Evolutionary conservation across 352 stramenopile genomes (phyloP).

Genomic region (Pythium utonaiense): DNA sequence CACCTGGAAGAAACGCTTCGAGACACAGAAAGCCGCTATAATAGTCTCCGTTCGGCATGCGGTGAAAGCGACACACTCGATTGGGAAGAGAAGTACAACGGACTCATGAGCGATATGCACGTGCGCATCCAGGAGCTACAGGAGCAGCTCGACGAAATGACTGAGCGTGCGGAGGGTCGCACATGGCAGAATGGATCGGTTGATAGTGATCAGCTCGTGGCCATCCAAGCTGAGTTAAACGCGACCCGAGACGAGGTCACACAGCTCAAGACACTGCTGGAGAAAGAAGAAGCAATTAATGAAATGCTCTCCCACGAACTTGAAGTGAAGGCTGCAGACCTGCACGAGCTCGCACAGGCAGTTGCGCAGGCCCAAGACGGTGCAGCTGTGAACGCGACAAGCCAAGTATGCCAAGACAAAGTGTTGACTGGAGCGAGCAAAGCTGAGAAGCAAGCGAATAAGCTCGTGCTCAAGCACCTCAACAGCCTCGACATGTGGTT

Average conservation of each 20-base stretch:
- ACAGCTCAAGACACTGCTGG: not conserved
- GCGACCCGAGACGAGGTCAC: not conserved
- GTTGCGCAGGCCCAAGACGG: not conserved
- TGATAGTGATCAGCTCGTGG: not conserved
- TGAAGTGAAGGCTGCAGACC: constrained; percentile 3
- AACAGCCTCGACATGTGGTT: constrained; percentile 55
- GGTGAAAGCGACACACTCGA: constrained; percentile 13
- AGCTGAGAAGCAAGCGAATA: constrained; percentile 10
- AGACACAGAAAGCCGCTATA: constrained; percentile 11
- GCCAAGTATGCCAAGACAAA: not conserved
- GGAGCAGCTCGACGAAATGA: constrained; percentile 21
- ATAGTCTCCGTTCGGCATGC: constrained; percentile 5
- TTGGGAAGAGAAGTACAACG: constrained; percentile 25
- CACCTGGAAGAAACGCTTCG: not conserved
- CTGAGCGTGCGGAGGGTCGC: constrained; percentile 5
- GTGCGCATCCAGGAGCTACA: constrained; percentile 24
- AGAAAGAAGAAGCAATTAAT: not conserved
- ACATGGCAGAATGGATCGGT: not conserved
- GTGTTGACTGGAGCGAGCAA: not conserved
- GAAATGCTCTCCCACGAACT: constrained; percentile 5
- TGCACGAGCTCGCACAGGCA: constrained; percentile 7
- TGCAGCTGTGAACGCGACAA: not conserved
- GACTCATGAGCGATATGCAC: constrained; percentile 24
- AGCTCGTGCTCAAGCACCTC: constrained; percentile 37
- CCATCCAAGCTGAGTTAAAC: not conserved